Percentiles rank a stretch among this genome's conserved stretches.
These are phyloP conservation scores for Theobroma cacao DNA, from an alignment of 345 rosid species.

Conservation along the genomic window DNA sequence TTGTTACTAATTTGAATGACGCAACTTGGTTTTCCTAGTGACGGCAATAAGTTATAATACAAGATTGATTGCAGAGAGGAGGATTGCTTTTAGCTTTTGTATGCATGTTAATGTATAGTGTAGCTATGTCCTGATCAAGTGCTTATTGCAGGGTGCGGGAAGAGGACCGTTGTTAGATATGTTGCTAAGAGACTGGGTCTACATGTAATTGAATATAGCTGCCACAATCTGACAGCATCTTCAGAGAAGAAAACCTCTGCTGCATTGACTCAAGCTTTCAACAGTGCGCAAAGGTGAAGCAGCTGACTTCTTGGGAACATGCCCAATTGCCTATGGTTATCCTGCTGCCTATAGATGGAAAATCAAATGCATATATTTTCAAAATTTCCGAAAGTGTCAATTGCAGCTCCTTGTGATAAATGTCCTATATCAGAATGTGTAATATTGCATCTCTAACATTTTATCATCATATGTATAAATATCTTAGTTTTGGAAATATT, in stretches of 20 bases:
- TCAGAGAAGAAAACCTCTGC: slow-evolving; percentile 70
- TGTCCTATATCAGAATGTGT: neutral
- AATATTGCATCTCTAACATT: neutral
- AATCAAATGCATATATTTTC: neutral
- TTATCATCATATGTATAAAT: neutral
- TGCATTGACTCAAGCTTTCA: slow-evolving; percentile 82
- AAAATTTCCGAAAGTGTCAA: neutral
- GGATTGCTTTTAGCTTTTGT: neutral
- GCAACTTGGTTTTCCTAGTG: neutral
- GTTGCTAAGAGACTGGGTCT: slow-evolving; percentile 73
- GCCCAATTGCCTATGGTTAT: neutral
- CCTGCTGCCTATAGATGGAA: neutral
- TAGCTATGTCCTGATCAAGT: slow-evolving; percentile 14
- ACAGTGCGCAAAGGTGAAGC: slow-evolving; percentile 78
- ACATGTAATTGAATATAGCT: slow-evolving; percentile 92
- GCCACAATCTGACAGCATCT: slow-evolving; percentile 71
- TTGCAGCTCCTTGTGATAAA: neutral
- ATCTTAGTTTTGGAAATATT: neutral
- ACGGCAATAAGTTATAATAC: neutral
- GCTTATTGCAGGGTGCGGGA: slow-evolving; percentile 72
- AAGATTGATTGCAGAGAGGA: neutral
- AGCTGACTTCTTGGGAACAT: slow-evolving; percentile 14
- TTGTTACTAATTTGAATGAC: neutral
- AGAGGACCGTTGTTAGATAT: slow-evolving; percentile 80
- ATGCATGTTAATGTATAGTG: neutral